Conservation (phyloP, 2,329 filamentous ascomycete species). For the Knufia fluminis region DNA sequence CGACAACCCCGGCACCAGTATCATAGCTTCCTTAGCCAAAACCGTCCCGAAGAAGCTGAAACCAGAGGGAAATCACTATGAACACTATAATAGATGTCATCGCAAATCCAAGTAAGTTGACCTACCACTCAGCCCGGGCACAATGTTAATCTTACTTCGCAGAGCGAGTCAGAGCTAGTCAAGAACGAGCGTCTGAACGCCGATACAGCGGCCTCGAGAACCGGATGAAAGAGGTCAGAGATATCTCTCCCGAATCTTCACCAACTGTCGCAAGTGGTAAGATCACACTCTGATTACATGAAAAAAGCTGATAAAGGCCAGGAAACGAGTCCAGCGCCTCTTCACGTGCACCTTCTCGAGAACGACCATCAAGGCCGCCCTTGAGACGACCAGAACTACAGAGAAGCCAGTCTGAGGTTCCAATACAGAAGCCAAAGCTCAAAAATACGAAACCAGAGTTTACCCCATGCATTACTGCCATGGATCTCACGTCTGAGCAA, state of each 20-base stretch:
- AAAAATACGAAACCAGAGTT: background rate
- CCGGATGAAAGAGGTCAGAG: conserved; percentile 4
- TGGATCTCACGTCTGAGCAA: conserved; percentile 12
- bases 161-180: conserved; percentile 2
- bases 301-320: background rate
- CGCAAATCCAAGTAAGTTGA: conserved; percentile 5
- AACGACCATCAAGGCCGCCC: background rate
- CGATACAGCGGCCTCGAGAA: conserved; percentile 3
- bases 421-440: background rate
- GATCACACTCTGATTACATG: too few relatives aligned
- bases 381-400: conserved; percentile 6
- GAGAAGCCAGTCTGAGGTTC: conserved; percentile 12
- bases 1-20: too few relatives aligned
- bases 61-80: too few relatives aligned
- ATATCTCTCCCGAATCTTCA: conserved; percentile 3
- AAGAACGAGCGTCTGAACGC: conserved; percentile 6
- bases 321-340: conserved; percentile 1
- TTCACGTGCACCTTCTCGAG: conserved; percentile 2
- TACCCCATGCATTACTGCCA: conserved; percentile 13
- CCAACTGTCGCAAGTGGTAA: background rate
- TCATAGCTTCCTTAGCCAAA: too few relatives aligned
- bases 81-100: conserved; percentile 8
- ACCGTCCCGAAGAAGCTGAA: too few relatives aligned
- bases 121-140: background rate
- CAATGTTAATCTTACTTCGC: background rate